These are phyloP conservation scores for Begonia masoniana DNA, from an alignment of 306 rosid species.

Conservation along the genomic window DNA sequence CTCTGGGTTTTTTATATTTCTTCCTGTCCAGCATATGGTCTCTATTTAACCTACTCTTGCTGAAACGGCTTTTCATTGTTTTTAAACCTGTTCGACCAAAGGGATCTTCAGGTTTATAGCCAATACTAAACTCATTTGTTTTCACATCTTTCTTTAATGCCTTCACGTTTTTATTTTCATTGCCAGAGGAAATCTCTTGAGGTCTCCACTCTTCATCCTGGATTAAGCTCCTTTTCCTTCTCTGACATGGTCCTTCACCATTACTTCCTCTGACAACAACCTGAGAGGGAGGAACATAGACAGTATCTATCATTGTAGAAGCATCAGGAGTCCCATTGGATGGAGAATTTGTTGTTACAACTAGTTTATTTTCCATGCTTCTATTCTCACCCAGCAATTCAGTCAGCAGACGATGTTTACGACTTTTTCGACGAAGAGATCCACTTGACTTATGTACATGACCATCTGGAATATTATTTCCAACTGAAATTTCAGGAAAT, in stretches of 20 bases:
- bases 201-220: slow-evolving; percentile 34
- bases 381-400: slow-evolving; percentile 60
- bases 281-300: slow-evolving; percentile 30
- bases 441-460: slow-evolving; percentile 26
- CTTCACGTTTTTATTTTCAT: slow-evolving; percentile 20
- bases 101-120: slow-evolving; percentile 24
- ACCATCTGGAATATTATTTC: slow-evolving; percentile 36
- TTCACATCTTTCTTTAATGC: slow-evolving; percentile 25
- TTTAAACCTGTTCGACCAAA: slow-evolving; percentile 20
- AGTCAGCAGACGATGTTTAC: slow-evolving; percentile 75
- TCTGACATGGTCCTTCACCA: slow-evolving; percentile 19
- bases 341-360: slow-evolving; percentile 21
- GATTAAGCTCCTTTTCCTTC: slow-evolving; percentile 51
- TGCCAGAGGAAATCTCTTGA: slow-evolving; percentile 21
- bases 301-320: slow-evolving; percentile 25
- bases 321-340: slow-evolving; percentile 25
- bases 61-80: slow-evolving; percentile 25
- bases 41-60: slow-evolving; percentile 31
- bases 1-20: slow-evolving; percentile 42
- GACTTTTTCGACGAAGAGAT: slow-evolving; percentile 49
- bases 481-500: slow-evolving; percentile 25
- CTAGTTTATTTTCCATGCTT: slow-evolving; percentile 28
- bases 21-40: slow-evolving; percentile 32
- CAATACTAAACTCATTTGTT: slow-evolving; percentile 9
- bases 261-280: slow-evolving; percentile 32